Evolutionary conservation across 345 rosid genomes (phyloP), one percentile per base, ranked within the genome.

Genomic region (Psidium friedrichsthalianum): DNA sequence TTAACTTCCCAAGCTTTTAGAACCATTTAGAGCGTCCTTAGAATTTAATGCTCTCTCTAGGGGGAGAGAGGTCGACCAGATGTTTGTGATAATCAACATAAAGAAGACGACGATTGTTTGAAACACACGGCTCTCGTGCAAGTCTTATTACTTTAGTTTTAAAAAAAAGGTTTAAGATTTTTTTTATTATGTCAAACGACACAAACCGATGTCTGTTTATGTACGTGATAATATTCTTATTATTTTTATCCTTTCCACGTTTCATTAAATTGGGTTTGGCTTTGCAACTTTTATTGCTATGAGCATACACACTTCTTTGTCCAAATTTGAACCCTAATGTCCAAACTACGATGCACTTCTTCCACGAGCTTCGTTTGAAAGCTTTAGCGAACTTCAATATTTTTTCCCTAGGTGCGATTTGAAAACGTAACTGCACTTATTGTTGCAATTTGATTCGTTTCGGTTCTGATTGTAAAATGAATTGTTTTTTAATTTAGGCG

Each of bases 131-230:
- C 51, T 9, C 51, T 47, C 51, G 8, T 9, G 55, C 55, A n/a
- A 58, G 69, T 58, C 27, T 12, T 58, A 0, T 58, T 0, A n/a
- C 32, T 58, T n/a, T 0, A 0, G n/a, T 25, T 58, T 8, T 1
- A 47, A 1, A 47, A 47, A 47, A 47, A 47, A 47, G 29, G 16
- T n/a, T 58, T 16, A 2, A 0, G 69, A n/a, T 58, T 11, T 47
- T 6, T 8, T 47, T 47, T 47, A 12, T n/a, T 0, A 59, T 2
- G 69, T 59, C 69, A 59, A 59, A 59, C 36, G 18, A 13, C 69
- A 54, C 22, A 54, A 54, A 54, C 69, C 64, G 36, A 59, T 59
- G 36, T 59, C 0, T 59, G 74, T n/a, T 0, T 27, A 5, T 59
- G 74, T 0, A 59, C 20, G 14, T 59, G 36, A n/a, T 0, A 59